phyloP scores from a whole-genome alignment of 148 eudicot genomes.

The Amaranthus palmeri region DNA sequence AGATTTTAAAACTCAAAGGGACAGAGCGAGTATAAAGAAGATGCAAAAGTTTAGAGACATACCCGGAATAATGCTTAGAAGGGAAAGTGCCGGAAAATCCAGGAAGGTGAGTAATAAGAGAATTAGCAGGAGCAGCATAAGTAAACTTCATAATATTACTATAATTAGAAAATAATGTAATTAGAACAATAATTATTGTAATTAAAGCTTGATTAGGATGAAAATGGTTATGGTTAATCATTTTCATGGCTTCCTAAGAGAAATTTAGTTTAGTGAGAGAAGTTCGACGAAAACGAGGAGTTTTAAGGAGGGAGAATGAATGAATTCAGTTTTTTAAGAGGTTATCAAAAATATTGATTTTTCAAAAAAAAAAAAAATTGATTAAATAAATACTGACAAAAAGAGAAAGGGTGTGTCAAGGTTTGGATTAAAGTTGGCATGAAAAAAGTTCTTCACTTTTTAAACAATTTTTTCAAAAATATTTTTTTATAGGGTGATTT shows the following conservation, averaged over 20 bases:
- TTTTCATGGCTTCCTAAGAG: neutral
- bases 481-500: too few species aligned
- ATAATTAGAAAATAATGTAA: neutral
- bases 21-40: too few species aligned
- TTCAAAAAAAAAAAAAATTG: neutral
- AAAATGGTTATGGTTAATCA: neutral
- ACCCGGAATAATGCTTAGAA: conserved; percentile 93
- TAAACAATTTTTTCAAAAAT: too few species aligned
- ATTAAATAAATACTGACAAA: neutral
- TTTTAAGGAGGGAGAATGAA: neutral
- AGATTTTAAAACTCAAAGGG: too few species aligned
- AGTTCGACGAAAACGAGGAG: conserved; percentile 32
- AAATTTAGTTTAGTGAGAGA: neutral
- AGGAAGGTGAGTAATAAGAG: conserved; percentile 61
- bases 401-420: conserved; percentile 14
- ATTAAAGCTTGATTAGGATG: neutral
- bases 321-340: too few species aligned
- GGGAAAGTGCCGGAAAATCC: conserved; percentile 73
- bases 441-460: neutral
- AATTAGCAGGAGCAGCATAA: conserved; percentile 50
- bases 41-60: neutral
- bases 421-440: conserved; percentile 23
- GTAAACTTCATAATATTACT: neutral
- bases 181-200: conserved; percentile 11
- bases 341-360: too few species aligned